Evolutionary conservation across 2,329 filamentous ascomycete species (phyloP).

Genomic region (Cercospora sesami): DNA sequence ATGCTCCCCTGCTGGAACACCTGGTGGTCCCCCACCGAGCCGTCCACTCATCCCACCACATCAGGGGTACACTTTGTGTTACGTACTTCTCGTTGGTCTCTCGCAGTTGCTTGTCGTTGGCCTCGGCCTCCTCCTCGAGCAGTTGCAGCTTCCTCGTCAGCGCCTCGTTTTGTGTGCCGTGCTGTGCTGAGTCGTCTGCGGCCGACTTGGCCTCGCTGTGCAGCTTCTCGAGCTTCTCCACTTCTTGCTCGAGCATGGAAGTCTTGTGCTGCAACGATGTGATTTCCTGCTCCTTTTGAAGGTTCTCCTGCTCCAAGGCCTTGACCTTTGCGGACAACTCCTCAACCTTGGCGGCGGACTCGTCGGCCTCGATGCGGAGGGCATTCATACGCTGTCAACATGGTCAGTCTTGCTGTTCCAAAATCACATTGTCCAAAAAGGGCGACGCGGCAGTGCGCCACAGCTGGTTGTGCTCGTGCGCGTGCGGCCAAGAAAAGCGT

Average conservation of each 20-base stretch:
- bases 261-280: slow-evolving; percentile 96
- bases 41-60: slow-evolving; percentile 20
- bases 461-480: slow-evolving; percentile 9
- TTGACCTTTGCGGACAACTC: slow-evolving; percentile 88
- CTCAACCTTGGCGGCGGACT: slow-evolving; percentile 76
- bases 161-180: slow-evolving; percentile 86
- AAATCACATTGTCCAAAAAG: not conserved
- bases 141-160: slow-evolving; percentile 90
- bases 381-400: slow-evolving; percentile 79
- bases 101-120: slow-evolving; percentile 91
- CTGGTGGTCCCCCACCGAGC: slow-evolving; percentile 8
- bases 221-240: slow-evolving; percentile 84
- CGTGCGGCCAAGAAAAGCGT: not conserved
- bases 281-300: slow-evolving; percentile 97
- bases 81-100: slow-evolving; percentile 98
- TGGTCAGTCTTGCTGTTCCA: slow-evolving; percentile 22
- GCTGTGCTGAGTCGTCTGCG: slow-evolving; percentile 76
- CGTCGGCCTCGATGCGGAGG: slow-evolving; percentile 91
- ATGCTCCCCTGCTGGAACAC: not conserved
- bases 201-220: slow-evolving; percentile 86
- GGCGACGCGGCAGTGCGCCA: not conserved
- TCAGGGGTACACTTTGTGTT: slow-evolving; percentile 13
- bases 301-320: slow-evolving; percentile 87
- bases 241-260: slow-evolving; percentile 80
- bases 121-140: slow-evolving; percentile 96